Evolutionary conservation across 495 filamentous ascomycete genomes (phyloP).

Genomic region (Aspergillus hancockii): DNA sequence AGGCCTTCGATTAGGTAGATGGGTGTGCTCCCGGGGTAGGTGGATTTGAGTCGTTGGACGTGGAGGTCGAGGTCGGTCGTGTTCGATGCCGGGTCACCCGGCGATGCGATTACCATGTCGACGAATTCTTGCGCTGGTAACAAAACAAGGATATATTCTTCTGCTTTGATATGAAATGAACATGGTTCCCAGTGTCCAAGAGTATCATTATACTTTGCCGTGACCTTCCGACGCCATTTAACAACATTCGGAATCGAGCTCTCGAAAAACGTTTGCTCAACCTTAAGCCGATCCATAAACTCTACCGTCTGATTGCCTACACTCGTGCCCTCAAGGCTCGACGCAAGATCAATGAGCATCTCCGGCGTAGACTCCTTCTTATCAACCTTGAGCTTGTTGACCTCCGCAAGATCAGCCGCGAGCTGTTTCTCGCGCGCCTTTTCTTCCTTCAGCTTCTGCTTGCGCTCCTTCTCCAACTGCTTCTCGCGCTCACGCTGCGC

Average conservation of each 20-base stretch:
- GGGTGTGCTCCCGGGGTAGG: conserved; percentile 52
- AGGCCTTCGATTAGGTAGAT: conserved; percentile 83
- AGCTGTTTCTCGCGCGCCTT: conserved; percentile 64
- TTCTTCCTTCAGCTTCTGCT: conserved; percentile 51
- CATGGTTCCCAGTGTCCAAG: conserved; percentile 68
- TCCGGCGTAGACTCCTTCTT: conserved; percentile 76
- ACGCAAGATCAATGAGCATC: conserved; percentile 81
- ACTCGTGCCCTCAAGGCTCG: conserved; percentile 48
- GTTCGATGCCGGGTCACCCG: conserved; percentile 15
- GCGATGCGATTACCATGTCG: conserved; percentile 50
- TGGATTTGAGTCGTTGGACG: conserved; percentile 52
- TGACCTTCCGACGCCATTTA: conserved; percentile 74
- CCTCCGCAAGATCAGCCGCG: conserved; percentile 68
- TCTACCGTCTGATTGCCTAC: conserved; percentile 52
- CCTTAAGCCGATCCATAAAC: conserved; percentile 58
- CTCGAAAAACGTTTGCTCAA: conserved; percentile 52
- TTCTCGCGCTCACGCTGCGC: conserved; percentile 46
- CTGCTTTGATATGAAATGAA: conserved; percentile 53
- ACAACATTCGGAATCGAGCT: conserved; percentile 60
- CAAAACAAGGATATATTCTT: conserved; percentile 68
- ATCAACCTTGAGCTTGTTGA: conserved; percentile 73
- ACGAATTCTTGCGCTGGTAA: conserved; percentile 70
- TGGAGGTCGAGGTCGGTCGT: conserved; percentile 56
- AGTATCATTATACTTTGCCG: conserved; percentile 60
- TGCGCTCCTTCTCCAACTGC: conserved; percentile 51